A percentile compares a stretch with the other conserved stretches of the same genome.
Evolutionary conservation across 306 rosid genomes (phyloP).

Genomic region (Cucurbita argyrosperma): DNA sequence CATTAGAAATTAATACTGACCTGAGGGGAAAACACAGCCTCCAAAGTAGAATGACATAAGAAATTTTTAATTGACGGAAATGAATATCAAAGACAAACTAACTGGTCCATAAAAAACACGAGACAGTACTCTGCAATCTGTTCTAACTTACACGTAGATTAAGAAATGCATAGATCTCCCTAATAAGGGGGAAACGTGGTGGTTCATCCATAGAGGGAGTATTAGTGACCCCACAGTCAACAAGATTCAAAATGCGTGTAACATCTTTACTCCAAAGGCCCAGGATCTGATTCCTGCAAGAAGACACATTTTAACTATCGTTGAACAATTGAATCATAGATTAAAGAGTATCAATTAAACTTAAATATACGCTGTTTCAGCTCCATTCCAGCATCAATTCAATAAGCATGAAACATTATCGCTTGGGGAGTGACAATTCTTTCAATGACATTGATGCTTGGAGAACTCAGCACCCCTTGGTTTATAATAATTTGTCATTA

Average conservation of each 20-base stretch:
- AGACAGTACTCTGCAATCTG: constrained; percentile 4
- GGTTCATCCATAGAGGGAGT: constrained; percentile 34
- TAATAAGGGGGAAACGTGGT: constrained; percentile 44
- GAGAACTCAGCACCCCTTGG: background rate
- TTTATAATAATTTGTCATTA: background rate
- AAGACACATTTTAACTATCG: background rate
- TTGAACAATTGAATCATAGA: background rate
- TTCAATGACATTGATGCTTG: background rate
- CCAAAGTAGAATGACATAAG: background rate
- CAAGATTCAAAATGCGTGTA: constrained; percentile 76
- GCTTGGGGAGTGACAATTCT: background rate
- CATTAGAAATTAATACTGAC: constrained; percentile 4
- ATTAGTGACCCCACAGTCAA: constrained; percentile 74
- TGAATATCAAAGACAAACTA: constrained; percentile 5
- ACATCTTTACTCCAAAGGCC: constrained; percentile 85
- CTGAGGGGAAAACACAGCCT: background rate
- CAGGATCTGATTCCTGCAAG: constrained; percentile 79
- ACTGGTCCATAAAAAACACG: background rate
- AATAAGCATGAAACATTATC: background rate
- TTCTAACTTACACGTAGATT: constrained; percentile 71
- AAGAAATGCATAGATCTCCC: constrained; percentile 84
- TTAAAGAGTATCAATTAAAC: background rate
- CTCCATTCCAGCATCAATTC: background rate
- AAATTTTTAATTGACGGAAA: background rate
- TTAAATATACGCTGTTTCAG: background rate